Evolutionary conservation across 1,284 basidiomycete genomes (phyloP).

Genomic region (Microbotryum silenes-acaulis): DNA sequence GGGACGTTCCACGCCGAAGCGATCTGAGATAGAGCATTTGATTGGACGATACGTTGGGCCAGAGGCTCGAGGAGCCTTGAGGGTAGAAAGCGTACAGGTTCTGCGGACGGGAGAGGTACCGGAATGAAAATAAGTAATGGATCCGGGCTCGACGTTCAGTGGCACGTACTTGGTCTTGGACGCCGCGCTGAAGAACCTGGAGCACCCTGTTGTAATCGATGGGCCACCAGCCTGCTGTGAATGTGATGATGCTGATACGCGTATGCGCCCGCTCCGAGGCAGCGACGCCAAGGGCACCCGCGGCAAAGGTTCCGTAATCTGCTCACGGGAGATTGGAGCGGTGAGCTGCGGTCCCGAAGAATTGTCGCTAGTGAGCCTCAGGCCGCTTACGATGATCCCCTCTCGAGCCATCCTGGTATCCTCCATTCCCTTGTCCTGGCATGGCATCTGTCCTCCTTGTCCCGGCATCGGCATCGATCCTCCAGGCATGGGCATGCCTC

Average conservation of each 20-base stretch:
- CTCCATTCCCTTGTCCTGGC: not conserved
- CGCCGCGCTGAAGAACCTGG: conserved; percentile 8
- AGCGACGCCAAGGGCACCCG: not conserved
- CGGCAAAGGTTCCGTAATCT: too few species aligned
- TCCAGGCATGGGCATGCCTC: too few species aligned
- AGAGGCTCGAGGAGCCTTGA: conserved; percentile 43
- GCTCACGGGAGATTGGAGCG: too few species aligned
- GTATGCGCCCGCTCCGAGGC: not conserved
- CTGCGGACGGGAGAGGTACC: conserved; percentile 31
- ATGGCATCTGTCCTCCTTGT: too few species aligned
- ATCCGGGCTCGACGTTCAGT: too few species aligned
- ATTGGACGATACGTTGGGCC: conserved; percentile 42
- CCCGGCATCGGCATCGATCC: too few species aligned
- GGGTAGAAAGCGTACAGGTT: conserved; percentile 44
- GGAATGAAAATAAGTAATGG: too few species aligned
- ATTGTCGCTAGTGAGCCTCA: too few species aligned
- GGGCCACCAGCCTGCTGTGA: too few species aligned
- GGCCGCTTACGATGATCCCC: too few species aligned
- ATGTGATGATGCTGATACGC: too few species aligned
- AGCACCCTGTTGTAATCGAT: conserved; percentile 7
- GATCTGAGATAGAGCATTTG: conserved; percentile 42
- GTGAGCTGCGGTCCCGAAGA: too few species aligned
- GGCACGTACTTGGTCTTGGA: not conserved
- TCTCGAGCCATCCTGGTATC: not conserved
- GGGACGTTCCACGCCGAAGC: conserved; percentile 45